Percentiles rank a stretch among this genome's conserved stretches.
Conservation (phyloP, 768 basidiomycete species). For the Calocybe indica region DNA sequence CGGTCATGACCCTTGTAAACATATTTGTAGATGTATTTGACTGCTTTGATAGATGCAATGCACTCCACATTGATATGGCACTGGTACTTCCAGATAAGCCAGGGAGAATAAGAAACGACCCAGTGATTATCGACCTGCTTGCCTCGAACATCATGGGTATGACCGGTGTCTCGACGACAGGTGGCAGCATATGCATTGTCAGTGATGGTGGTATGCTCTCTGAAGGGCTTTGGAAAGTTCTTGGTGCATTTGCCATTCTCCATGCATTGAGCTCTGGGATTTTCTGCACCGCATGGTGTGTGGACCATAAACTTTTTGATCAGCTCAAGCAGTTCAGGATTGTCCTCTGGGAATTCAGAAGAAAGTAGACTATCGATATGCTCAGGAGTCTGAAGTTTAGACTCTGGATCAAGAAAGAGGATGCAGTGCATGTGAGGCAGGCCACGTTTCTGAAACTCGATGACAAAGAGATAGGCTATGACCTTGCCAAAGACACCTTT, state of each 20-base stretch:
- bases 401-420: slow-evolving; percentile 27
- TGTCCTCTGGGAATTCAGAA: slow-evolving; percentile 26
- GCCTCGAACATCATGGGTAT: slow-evolving; percentile 12
- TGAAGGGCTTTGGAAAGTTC: slow-evolving; percentile 36
- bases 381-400: slow-evolving; percentile 27
- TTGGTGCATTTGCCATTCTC: slow-evolving; percentile 35
- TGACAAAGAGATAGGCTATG: slow-evolving; percentile 41
- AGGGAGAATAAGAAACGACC: slow-evolving; percentile 37
- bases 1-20: slow-evolving; percentile 43
- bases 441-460: slow-evolving; percentile 54
- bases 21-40: slow-evolving; percentile 46
- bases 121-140: slow-evolving; percentile 27
- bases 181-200: slow-evolving; percentile 37
- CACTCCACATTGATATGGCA: slow-evolving; percentile 51
- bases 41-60: slow-evolving; percentile 24
- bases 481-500: slow-evolving; percentile 33
- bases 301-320: slow-evolving; percentile 41
- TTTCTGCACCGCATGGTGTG: slow-evolving; percentile 35
- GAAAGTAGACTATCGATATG: slow-evolving; percentile 34
- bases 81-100: slow-evolving; percentile 24
- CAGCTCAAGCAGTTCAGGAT: slow-evolving; percentile 33
- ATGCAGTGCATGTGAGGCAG: slow-evolving; percentile 51
- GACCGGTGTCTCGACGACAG: slow-evolving; percentile 27
- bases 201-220: slow-evolving; percentile 23
- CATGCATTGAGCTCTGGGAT: slow-evolving; percentile 33